Evolutionary conservation across 1,139 yeast species (phyloP).

Genomic region (Candida mesenterica): DNA sequence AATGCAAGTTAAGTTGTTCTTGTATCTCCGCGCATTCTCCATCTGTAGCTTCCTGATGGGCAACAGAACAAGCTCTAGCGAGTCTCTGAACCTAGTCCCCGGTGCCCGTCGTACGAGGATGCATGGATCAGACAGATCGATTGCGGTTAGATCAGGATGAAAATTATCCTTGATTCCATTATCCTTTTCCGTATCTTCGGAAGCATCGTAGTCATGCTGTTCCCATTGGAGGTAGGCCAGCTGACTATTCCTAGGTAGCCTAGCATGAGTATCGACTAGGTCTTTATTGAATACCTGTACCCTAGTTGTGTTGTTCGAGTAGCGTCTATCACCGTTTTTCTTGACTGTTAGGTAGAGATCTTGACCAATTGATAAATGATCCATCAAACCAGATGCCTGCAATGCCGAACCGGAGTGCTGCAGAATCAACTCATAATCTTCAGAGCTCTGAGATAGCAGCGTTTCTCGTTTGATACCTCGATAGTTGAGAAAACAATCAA

Average conservation of each 20-base stretch:
- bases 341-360: constrained; percentile 15
- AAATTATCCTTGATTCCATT: constrained; percentile 18
- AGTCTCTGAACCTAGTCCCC: constrained; percentile 30
- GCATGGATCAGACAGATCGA: constrained; percentile 22
- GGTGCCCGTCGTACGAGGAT: constrained; percentile 30
- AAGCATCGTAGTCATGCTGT: constrained; percentile 13
- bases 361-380: too few species aligned
- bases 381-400: too few species aligned
- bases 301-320: constrained; percentile 11
- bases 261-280: constrained; percentile 1
- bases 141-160: constrained; percentile 14
- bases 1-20: constrained; percentile 28
- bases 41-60: constrained; percentile 23
- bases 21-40: constrained; percentile 28
- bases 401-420: too few species aligned
- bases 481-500: constrained; percentile 13
- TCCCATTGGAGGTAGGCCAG: constrained; percentile 30
- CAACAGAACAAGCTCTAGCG: constrained; percentile 22
- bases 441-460: too few species aligned
- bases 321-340: constrained; percentile 12
- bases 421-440: too few species aligned
- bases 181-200: constrained; percentile 3
- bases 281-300: constrained; percentile 1
- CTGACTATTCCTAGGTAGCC: constrained; percentile 25
- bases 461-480: constrained; percentile 15